Conservation (phyloP, 2,329 filamentous ascomycete genomes). For the Ophiobolus disseminans region DNA sequence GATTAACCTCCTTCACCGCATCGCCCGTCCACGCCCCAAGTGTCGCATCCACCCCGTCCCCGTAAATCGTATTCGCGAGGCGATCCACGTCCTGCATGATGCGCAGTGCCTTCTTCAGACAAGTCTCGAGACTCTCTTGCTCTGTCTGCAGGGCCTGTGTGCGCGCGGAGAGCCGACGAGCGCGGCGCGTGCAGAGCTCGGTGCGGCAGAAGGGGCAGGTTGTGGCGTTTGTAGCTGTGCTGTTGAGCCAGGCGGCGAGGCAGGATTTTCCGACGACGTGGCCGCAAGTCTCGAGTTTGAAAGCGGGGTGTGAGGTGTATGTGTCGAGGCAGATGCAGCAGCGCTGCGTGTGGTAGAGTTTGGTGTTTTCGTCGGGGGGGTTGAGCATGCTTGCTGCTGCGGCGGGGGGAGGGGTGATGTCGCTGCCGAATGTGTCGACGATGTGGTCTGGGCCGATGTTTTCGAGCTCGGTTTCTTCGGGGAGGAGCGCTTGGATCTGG, state of each 20-base stretch:
- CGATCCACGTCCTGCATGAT: not conserved
- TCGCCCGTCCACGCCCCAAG: not conserved
- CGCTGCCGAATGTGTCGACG: slow-evolving; percentile 12
- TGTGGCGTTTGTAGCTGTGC: slow-evolving; percentile 14
- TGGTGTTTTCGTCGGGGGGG: not conserved
- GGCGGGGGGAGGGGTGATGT: not conserved
- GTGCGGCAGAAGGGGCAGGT: slow-evolving; percentile 19
- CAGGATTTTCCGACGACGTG: slow-evolving; percentile 20
- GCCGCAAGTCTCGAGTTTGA: slow-evolving; percentile 11
- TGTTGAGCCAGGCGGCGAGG: slow-evolving; percentile 17
- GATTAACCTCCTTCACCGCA: slow-evolving; percentile 8
- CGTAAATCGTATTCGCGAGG: not conserved
- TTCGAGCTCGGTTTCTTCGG: slow-evolving; percentile 11
- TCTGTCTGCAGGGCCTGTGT: not conserved
- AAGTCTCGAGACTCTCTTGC: not conserved
- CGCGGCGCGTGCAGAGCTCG: slow-evolving; percentile 12
- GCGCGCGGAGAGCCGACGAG: not conserved
- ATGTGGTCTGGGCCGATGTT: slow-evolving; percentile 17
- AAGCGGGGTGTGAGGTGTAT: slow-evolving; percentile 13
- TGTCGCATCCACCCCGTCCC: not conserved
- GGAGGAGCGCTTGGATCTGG: not conserved
- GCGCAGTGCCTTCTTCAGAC: not conserved
- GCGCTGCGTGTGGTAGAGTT: not conserved
- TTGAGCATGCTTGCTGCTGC: not conserved
- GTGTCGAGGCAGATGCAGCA: slow-evolving; percentile 20